Evolutionary conservation across 768 basidiomycete genomes (phyloP), one percentile per base, ranked within the genome.

Genomic region (Tylopilus felleus): DNA sequence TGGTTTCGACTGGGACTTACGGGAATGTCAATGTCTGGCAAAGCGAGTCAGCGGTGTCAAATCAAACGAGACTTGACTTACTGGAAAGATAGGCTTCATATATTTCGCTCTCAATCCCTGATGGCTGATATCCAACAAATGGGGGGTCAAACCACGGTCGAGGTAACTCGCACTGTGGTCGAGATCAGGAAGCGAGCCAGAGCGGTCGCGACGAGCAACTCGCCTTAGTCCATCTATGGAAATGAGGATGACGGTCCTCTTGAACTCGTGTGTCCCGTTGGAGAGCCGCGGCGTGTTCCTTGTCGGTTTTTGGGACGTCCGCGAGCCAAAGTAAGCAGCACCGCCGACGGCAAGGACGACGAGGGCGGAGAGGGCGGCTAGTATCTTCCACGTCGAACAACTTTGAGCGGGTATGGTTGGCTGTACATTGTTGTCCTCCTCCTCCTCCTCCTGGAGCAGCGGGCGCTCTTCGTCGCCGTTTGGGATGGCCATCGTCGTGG

Each of bases 191-290:
- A 42, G 39, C 23, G 51, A 25, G 8, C 29, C 0, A 8, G 7
- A 17, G 13, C 21, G 27, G 5, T 29, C 46, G 22, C 47, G 29
- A 40, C 22, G 22, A 40, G 42, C 13, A 46, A 60, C 70, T 74
- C 61, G 85, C 89, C 89, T 77, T 31, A 95, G 71, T 0, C 93
- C 93, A 63, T 95, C 93, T 33, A 95, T 90, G 27, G 91, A 93
- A 4, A 95, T 83, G 51, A 95, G 79, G 19, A 95, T 66, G 8
- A 92, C 89, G 0, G 90, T 94, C 58, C 82, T 79, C 71, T 80
- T 87, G 72, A 86, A 94, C 40, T 83, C 77, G 60, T 93, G 87
- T 2, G 92, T 94, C 29, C 92, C 92, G 63, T 94, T 95, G 3
- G 83, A 88, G 51, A 79, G 73, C 50, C 84, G 63, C 25, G 68